Base-by-base conservation (phyloP, 495 filamentous ascomycete species). In the Hypomontagnella submonticulosa region DNA sequence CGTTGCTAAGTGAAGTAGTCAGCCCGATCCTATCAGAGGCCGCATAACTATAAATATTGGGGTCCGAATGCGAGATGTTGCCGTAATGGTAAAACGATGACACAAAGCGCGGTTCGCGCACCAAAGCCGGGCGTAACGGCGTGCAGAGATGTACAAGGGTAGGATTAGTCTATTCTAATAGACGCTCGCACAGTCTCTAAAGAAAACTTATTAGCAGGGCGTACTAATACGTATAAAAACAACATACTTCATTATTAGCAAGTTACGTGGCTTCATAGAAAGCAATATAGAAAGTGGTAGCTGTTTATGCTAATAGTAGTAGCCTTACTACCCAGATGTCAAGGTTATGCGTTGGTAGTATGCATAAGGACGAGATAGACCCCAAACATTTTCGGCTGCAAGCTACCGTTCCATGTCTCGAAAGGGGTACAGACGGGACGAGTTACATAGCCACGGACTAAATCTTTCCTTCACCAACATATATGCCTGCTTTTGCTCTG, bases 61-160 rank as follows among this genome's bases (percentile, higher is more conserved):
- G 23, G 23, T 27, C 23, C 23, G 6, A 27, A 27, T 27, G 23
- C 23, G 23, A 27, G 6, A 27, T 6, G 6, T 6, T 27, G 23
- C 23, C 23, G 23, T 27, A 6, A 27, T 6, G 23, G 23, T 27
- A 6, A 27, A 27, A 6, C 6, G 2, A 27, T 27, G 23, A 2
- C 23, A 27, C n/a, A 27, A 27, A 27, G 2, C 6, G 3, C 6
- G 23, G 23, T 27, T 27, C 23, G 23, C 23, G 23, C 50, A 55
- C 42, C 37, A 33, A 23, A 40, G 51, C 42, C 33, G 59, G 59
- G 59, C 59, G 43, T 27, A 55, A 40, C 42, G 3, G 13, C 3
- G 3, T 44, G 37, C 38, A 55, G 8, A 8, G n/a, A 8, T 4
- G 12, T 43, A 4, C 57, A 41, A 41, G 48, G 48, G 48, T 51